Base-by-base conservation (phyloP, 1,284 basidiomycete species). In the Ustilago vetiveriae region DNA sequence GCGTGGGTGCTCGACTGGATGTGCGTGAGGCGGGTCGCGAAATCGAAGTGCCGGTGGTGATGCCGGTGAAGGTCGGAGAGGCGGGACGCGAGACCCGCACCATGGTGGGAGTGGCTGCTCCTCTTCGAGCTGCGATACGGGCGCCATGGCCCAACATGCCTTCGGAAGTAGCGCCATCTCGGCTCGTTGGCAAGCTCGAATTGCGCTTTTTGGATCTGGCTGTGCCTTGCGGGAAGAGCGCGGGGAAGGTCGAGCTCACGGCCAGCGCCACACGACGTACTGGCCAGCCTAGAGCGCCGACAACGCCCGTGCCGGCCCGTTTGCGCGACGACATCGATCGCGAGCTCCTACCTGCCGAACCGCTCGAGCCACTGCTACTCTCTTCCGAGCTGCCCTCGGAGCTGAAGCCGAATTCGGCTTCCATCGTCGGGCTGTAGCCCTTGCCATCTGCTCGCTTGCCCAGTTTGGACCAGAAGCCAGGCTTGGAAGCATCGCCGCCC, bases 381-480 rank as follows among this genome's bases (percentile, higher is more conserved):
- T 71, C 68, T 55, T 71, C 68, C 30, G 57, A 66, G 53, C 68
- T 62, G 46, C 62, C 62, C 26, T 71, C 68, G 22, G 68, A 66
- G 35, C 43, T 71, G 44, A 66, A 71, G n/a, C 56, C 57, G 19
- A 65, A 60, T 32, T 71, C 68, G 10, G 68, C 57, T 32, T 71
- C 68, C 55, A 62, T 62, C 8, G 62, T 65, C 13, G 68, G 68
- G 37, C 62, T 71, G 46, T 65, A 71, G 32, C 29, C 47, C 32
- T 57, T 60, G 44, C 17, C 43, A 14, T 71, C 68, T 2, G 46
- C 44, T 19, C 57, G 68, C 54, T 66, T 66, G 39, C 62, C 58
- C 17, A 65, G 42, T 40, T 60, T 65, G 27, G 67, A 60, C 53
- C 68, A 63, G 41, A 72, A 72, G 13, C 62, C 52, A 19, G 57